These are phyloP conservation scores for Elaeagnus macrophylla DNA, from an alignment of 306 rosid genomes.

Conservation along the genomic window DNA sequence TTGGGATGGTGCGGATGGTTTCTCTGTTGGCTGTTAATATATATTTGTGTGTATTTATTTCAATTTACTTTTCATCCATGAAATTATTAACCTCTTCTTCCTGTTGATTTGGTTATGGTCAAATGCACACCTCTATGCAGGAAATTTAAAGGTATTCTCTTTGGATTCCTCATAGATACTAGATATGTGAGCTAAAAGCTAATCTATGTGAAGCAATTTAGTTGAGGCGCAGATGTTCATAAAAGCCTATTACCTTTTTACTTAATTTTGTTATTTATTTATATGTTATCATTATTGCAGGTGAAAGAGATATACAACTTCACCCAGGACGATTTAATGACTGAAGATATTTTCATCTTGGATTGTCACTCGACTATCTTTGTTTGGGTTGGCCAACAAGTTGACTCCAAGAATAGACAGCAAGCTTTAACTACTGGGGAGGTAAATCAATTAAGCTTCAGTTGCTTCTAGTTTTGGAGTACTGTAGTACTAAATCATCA, in stretches of 20 bases:
- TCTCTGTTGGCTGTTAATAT: conserved; percentile 14
- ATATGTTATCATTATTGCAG: conserved; percentile 36
- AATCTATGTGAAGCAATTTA: conserved; percentile 13
- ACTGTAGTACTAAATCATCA: conserved; percentile 3
- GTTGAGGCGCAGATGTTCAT: conserved; percentile 2
- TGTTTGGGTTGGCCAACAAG: conserved; percentile 93
- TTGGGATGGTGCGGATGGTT: conserved; percentile 45
- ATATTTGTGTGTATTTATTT: conserved; percentile 16
- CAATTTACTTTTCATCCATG: conserved; percentile 12
- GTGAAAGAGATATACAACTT: conserved; percentile 83
- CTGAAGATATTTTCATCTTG: conserved; percentile 80
- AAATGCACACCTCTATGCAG: conserved; percentile 35
- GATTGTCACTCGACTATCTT: conserved; percentile 76
- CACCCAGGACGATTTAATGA: conserved; percentile 96
- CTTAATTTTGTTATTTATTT: conserved; percentile 21
- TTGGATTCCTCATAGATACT: conserved; percentile 11
- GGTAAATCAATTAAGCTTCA: conserved; percentile 46
- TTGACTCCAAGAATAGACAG: conserved; percentile 52
- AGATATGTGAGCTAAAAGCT: conserved; percentile 14
- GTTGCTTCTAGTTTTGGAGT: conserved; percentile 15
- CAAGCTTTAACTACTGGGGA: conserved; percentile 82
- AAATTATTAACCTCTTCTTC: conserved; percentile 19
- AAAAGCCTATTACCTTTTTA: conserved; percentile 15
- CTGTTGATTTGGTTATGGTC: conserved; percentile 26
- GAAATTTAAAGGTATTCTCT: conserved; percentile 60